Evolutionary conservation across 441 rosid genomes (phyloP), one percentile per base, ranked within the genome.

Genomic region (Jatropha podagrica): DNA sequence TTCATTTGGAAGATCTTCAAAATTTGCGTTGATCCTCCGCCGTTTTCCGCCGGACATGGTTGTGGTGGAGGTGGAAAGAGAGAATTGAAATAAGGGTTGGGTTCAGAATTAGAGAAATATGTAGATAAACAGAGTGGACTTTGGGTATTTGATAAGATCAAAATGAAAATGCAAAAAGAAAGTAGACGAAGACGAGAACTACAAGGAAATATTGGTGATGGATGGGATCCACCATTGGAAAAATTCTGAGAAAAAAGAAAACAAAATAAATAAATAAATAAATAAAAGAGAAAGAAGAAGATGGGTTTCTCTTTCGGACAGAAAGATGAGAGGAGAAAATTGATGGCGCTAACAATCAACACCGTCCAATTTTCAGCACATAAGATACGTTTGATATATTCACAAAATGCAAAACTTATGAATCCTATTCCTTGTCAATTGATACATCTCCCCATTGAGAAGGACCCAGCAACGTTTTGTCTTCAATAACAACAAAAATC

Each of bases 1-100:
- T 72, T 94, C 98, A 38, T 77, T 59, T 0, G 98, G 98, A 40
- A 92, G 88, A 66, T 51, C 65, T 20, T 94, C 95, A 83, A 94
- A 76, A 40, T 78, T 56, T 4, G 61, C 7, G 87, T 77, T n/a
- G 38, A 13, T 32, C 38, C 56, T 17, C 56, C 20, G 56, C 56
- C 56, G 12, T 52, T 52, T 52, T 4, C 56, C 56, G 8, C 56
- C 56, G 8, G 6, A 52, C 0, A 52, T 52, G 56, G 56, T 52
- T 20, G 7, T 17, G 56, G 56, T 15, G 56, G 64, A n/a, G 51
- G 48, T 17, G 64, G 14, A 48, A 20, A 55, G 26, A 17, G 49
- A 37, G 63, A 52, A 18, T 23, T 46, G 65, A 46, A 41, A 71
- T 20, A 18, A 15, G 40, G 23, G 1, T 32, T 7, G 10, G 4